phyloP scores from a whole-genome alignment of 2,329 filamentous ascomycete genomes.

The Clarireedia sp. region DNA sequence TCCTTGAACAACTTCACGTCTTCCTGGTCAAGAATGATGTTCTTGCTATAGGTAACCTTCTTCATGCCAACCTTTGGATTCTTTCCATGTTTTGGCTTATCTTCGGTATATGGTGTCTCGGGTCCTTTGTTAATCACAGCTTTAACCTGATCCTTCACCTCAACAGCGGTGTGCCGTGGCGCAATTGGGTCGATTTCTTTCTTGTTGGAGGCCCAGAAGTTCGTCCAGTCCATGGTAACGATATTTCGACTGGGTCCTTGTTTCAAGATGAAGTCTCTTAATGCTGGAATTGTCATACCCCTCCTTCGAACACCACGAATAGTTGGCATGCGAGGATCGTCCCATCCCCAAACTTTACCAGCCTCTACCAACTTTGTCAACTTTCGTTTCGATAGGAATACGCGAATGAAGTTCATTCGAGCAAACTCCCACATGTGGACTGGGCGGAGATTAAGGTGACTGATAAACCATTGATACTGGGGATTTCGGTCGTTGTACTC shows the following conservation, averaged over 20 bases:
- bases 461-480: conserved; percentile 80
- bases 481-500: conserved; percentile 84
- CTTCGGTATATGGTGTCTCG: conserved; percentile 53
- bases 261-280: conserved; percentile 77
- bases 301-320: conserved; percentile 71
- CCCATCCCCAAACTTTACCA: conserved; percentile 74
- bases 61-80: conserved; percentile 79
- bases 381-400: conserved; percentile 79
- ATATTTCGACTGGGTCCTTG: conserved; percentile 80
- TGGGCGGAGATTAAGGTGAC: conserved; percentile 63
- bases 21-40: conserved; percentile 75
- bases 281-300: conserved; percentile 70
- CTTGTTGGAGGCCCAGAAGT: conserved; percentile 65
- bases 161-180: conserved; percentile 66
- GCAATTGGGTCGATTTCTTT: conserved; percentile 74
- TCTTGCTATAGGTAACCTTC: conserved; percentile 70
- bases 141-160: conserved; percentile 62
- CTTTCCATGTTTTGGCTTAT: conserved; percentile 84
- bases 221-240: conserved; percentile 75
- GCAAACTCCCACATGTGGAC: conserved; percentile 84
- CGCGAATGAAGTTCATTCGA: conserved; percentile 75
- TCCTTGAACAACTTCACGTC: conserved; percentile 75
- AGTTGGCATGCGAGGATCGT: conserved; percentile 80
- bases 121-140: conserved; percentile 61
- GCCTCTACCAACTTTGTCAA: conserved; percentile 74